Percentiles rank a stretch among this genome's conserved stretches.
phyloP scores from a whole-genome alignment of 805 yeast genomes.

The Blastobotrys chiropterorum region DNA sequence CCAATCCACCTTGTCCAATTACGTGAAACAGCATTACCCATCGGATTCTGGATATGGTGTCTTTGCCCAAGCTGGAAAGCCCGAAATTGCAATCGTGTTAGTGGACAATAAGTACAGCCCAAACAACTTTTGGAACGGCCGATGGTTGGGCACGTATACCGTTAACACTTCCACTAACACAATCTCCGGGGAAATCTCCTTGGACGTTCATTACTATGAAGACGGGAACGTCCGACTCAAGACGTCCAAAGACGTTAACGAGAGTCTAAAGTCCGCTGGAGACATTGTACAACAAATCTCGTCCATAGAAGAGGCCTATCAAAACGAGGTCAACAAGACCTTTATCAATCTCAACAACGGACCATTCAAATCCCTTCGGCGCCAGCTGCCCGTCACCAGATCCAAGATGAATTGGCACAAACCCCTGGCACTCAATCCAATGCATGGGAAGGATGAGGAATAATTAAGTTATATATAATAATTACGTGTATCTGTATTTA shows the following conservation, averaged over 20 bases:
- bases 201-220: slow-evolving; percentile 88
- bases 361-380: slow-evolving; percentile 76
- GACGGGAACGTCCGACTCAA: slow-evolving; percentile 90
- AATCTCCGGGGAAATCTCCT: slow-evolving; percentile 48
- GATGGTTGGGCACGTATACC: slow-evolving; percentile 69
- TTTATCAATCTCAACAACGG: slow-evolving; percentile 71
- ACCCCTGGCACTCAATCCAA: background rate
- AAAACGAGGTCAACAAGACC: slow-evolving; percentile 51
- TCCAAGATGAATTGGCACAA: slow-evolving; percentile 83
- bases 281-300: slow-evolving; percentile 43
- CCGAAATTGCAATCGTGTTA: slow-evolving; percentile 43
- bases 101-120: slow-evolving; percentile 69
- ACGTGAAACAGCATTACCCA: slow-evolving; percentile 64
- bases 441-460: background rate
- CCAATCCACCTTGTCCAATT: slow-evolving; percentile 27
- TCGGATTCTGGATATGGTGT: slow-evolving; percentile 44
- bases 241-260: slow-evolving; percentile 12
- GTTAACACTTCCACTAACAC: slow-evolving; percentile 31
- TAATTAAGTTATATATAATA: background rate
- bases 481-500: slow-evolving; percentile 17
- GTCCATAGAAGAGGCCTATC: slow-evolving; percentile 52
- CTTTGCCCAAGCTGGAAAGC: slow-evolving; percentile 31
- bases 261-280: slow-evolving; percentile 16
- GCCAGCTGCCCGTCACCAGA: slow-evolving; percentile 88
- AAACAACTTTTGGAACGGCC: slow-evolving; percentile 81